Percentiles rank a stretch among this genome's conserved stretches.
Conservation (phyloP, 257 asterid genomes). For the Cinchona pubescens region DNA sequence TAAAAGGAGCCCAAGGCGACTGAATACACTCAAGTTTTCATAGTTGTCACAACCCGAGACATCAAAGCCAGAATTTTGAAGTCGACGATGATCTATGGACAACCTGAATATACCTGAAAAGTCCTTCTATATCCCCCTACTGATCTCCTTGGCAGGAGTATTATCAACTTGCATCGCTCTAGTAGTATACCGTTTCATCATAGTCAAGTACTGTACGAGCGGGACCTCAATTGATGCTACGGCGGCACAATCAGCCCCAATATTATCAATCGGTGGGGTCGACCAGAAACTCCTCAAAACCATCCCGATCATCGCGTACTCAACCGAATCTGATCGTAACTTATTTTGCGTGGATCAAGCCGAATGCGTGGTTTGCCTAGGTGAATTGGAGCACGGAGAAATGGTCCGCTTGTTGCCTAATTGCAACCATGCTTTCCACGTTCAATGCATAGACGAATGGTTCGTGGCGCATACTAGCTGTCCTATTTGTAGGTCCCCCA, state of each 20-base stretch:
- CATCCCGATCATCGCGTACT: conserved; percentile 43
- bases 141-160: conserved; percentile 46
- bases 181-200: conserved; percentile 43
- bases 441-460: conserved; percentile 64
- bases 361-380: conserved; percentile 65
- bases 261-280: conserved; percentile 27
- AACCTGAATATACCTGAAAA: conserved; percentile 25
- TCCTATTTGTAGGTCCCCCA: conserved; percentile 57
- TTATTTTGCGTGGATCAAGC: conserved; percentile 25
- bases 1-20: not conserved
- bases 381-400: conserved; percentile 52
- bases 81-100: conserved; percentile 47
- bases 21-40: not conserved
- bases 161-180: conserved; percentile 31
- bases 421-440: conserved; percentile 65
- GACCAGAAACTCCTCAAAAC: conserved; percentile 38
- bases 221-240: conserved; percentile 5
- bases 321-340: conserved; percentile 10
- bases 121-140: conserved; percentile 30
- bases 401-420: conserved; percentile 54
- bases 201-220: conserved; percentile 35
- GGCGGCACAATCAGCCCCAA: not conserved
- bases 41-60: not conserved
- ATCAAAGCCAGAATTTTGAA: not conserved
- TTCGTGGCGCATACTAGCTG: conserved; percentile 49